Evolutionary conservation across 2,329 filamentous ascomycete genomes (phyloP).

Genomic region (Rhynchosporium secalis): DNA sequence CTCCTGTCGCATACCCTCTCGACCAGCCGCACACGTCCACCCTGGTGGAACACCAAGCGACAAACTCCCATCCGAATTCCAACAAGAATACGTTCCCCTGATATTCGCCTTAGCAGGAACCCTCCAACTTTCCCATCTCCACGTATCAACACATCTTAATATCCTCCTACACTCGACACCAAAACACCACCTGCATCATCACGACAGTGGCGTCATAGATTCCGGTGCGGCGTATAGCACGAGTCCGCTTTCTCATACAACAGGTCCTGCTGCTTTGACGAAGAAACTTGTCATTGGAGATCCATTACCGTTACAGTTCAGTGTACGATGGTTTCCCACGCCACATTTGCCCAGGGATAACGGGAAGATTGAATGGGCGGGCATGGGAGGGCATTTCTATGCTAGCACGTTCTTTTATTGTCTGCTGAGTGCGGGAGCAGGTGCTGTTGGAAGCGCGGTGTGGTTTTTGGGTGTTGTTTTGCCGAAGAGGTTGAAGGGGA

Average conservation of each 20-base stretch:
- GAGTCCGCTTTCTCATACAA: constrained; percentile 63
- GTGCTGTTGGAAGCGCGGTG: constrained; percentile 53
- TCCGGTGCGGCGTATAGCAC: constrained; percentile 86
- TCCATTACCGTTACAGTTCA: constrained; percentile 74
- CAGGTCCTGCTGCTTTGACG: constrained; percentile 48
- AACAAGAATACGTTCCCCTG: constrained; percentile 72
- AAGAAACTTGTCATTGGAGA: constrained; percentile 83
- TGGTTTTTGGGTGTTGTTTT: constrained; percentile 63
- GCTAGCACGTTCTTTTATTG: constrained; percentile 64
- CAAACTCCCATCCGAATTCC: constrained; percentile 34
- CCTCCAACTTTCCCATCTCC: constrained; percentile 83
- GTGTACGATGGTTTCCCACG: constrained; percentile 83
- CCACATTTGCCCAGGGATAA: constrained; percentile 68
- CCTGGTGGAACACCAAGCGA: constrained; percentile 43
- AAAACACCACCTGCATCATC: constrained; percentile 62
- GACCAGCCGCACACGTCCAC: constrained; percentile 58
- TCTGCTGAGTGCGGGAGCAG: constrained; percentile 58
- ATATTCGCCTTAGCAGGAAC: constrained; percentile 89
- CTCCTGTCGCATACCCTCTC: constrained; percentile 83
- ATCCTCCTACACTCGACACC: constrained; percentile 72
- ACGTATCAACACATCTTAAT: constrained; percentile 87
- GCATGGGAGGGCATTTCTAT: constrained; percentile 63
- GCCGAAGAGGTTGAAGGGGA: constrained; percentile 44
- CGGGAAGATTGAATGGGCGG: constrained; percentile 64
- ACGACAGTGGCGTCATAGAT: constrained; percentile 77